Evolutionary conservation across 495 filamentous ascomycete species (phyloP), one percentile per base, ranked within the genome.

Genomic region (Aspergillus ostianus): DNA sequence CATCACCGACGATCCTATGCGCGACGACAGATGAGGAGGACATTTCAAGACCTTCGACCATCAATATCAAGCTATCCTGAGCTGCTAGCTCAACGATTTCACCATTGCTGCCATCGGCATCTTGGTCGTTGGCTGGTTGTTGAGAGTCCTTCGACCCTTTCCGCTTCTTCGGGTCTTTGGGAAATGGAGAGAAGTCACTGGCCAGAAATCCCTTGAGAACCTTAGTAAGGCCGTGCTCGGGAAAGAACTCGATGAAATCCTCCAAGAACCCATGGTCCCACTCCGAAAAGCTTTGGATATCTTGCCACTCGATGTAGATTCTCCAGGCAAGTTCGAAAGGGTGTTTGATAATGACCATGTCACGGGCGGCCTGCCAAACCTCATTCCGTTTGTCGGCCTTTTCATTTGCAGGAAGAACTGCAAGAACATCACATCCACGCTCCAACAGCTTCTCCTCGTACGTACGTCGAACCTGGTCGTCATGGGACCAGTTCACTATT

Each of bases 271-370:
- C 82, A 57, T 82, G 79, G 66, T 98, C 93, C 80, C 87, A 88
- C 26, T 92, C 80, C 1, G 76, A 78, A 60, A 90, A 82, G 30
- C 81, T 82, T 63, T 91, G 85, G 46, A 87, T 76, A 73, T 96
- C 91, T 63, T 88, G 83, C 91, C 94, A 97, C 66, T 97, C 90
- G 46, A 98, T 79, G 29, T 87, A 83, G 61, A 96, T 88, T 57
- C 87, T 86, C 94, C 94, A 98, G 3, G 94, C 94, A 21, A 95
- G 77, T 57, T 88, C 84, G 73, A 89, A 97, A 1, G 92, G 92
- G 68, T 97, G 91, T 62, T 93, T 92, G 68, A 98, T 90, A 61
- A 97, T 93, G 51, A 98, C 93, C 86, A 98, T 92, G 57, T 91
- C 94, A 49, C 86, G 83, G 0, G 93, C 92, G 47, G 92, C 72